Evolutionary conservation across 192 early-diverging fungal genomes (phyloP).

Genomic region (Podila epicladia): DNA sequence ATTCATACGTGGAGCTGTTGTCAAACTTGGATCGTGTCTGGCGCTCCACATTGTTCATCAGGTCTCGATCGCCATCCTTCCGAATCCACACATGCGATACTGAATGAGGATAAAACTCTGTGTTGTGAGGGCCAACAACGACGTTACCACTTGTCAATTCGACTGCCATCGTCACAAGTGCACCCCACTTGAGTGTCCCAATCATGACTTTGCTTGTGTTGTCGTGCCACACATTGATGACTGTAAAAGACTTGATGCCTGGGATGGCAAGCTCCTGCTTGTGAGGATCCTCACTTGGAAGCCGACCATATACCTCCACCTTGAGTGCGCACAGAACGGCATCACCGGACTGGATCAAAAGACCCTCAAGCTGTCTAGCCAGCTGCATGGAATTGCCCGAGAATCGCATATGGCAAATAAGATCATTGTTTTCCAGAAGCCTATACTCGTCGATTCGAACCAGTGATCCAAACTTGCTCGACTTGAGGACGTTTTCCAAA

Average conservation of each 20-base stretch:
- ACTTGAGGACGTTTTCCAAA: not conserved
- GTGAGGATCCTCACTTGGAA: not conserved
- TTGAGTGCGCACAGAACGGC: not conserved
- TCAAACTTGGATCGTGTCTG: not conserved
- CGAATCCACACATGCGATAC: not conserved
- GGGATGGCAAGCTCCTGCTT: not conserved
- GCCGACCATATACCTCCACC: not conserved
- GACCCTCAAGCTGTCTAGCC: not conserved
- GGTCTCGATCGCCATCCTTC: not conserved
- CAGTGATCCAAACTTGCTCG: not conserved
- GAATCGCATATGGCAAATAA: not conserved
- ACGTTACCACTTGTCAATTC: not conserved
- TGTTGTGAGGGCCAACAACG: not conserved
- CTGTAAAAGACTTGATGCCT: too few relatives aligned
- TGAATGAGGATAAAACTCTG: not conserved
- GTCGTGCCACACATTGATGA: not conserved
- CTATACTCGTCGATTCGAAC: not conserved
- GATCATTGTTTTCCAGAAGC: not conserved
- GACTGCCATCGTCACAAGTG: not conserved
- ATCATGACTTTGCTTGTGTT: not conserved
- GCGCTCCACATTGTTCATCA: not conserved
- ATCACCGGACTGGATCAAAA: not conserved
- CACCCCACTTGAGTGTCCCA: not conserved
- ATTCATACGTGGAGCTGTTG: not conserved
- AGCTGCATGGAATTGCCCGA: not conserved